These are phyloP conservation scores for Zanthoxylum bungeanum DNA, from an alignment of 345 rosid genomes.

Conservation along the genomic window DNA sequence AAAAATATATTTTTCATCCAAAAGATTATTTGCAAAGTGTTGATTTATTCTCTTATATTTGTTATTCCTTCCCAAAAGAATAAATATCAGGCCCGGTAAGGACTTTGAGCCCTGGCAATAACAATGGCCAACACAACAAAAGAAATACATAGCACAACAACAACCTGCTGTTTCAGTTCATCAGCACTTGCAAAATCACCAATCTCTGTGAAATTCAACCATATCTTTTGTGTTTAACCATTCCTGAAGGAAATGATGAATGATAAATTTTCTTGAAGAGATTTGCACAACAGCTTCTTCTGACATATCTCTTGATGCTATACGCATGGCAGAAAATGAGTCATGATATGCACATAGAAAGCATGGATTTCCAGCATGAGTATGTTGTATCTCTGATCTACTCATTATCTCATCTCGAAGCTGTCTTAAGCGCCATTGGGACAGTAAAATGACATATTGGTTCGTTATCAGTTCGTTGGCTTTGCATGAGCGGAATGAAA, in stretches of 20 bases:
- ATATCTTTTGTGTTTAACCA: background rate
- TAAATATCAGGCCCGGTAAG: no score
- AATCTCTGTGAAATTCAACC: background rate
- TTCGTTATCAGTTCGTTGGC: no score
- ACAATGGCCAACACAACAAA: no score
- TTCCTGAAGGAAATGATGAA: background rate
- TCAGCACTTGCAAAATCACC: background rate
- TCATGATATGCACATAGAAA: background rate
- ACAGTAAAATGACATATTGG: no score
- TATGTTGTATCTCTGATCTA: background rate
- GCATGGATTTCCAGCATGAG: constrained; percentile 6
- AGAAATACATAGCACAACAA: background rate
- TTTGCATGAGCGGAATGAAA: no score
- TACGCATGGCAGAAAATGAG: background rate
- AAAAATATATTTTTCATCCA: no score
- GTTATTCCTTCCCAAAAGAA: no score
- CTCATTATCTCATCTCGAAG: constrained; percentile 1
- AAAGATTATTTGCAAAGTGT: no score
- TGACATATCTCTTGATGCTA: background rate
- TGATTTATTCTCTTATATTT: no score
- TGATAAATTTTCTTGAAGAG: background rate
- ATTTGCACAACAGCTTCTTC: background rate
- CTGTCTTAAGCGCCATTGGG: background rate
- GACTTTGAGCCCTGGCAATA: no score
- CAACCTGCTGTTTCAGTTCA: constrained; percentile 1